Evolutionary conservation across 108 stramenopile genomes (phyloP), one percentile per base, ranked within the genome.

Genomic region (Thalassiosira profunda): DNA sequence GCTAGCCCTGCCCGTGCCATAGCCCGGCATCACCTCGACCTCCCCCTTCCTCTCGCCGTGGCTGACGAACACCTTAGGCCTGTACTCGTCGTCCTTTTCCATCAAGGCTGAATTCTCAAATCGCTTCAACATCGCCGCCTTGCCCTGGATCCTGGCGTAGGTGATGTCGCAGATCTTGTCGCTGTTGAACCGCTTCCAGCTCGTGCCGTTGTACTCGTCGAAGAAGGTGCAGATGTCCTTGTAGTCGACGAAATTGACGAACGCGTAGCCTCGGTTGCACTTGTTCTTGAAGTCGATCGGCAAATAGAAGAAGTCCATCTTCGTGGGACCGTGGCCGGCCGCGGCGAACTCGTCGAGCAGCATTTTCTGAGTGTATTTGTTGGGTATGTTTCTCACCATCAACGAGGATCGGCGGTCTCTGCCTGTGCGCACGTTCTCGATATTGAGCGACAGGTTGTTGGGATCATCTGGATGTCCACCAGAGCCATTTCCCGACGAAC

Each of bases 281-380:
- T 87, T 85, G 81, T 98, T 98, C 86, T 98, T 98, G 78, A 99
- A 99, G 76, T 99, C 99, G 38, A 99, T 99, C 15, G 99, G 99
- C 25, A 99, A 81, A 65, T 99, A 99, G 72, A 99, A 99, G 66
- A 98, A 99, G 71, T 99, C 99, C 71, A 97, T 95, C 38, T 92
- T 89, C 23, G 92, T 94, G 1, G 94, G 84, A 12, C 98, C 97
- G 64, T 92, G 92, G 15, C 91, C 95, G 54, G 86, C 86, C 23
- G 84, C 89, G 8, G 81, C 79, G 49, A 98, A 96, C 85, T 99
- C 99, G 11, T 87, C 63, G 15, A 99, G 71, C 12, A 99, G 76
- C 97, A 98, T 98, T 65, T 96, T 79, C 74, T 99, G 99, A 3
- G 97, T 98, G 76, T 99, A 99, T 77, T 99, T 99, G 91, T 99